These are phyloP conservation scores for Myrmaecium sp. DNA, from an alignment of 2,329 filamentous ascomycete species.

Conservation along the genomic window DNA sequence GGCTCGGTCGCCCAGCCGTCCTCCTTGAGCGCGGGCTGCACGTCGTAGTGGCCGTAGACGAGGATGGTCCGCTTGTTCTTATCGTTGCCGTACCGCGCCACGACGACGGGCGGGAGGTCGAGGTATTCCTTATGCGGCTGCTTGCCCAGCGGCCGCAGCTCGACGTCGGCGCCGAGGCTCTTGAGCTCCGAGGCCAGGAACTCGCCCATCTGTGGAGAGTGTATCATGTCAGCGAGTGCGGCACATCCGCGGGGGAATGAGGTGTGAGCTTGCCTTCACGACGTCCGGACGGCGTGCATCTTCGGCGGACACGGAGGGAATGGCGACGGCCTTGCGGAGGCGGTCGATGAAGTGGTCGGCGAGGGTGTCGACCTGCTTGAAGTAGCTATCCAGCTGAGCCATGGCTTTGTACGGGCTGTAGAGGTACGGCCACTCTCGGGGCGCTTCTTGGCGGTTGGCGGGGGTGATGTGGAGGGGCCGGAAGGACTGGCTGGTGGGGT, in stretches of 20 bases:
- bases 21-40: conserved; percentile 82
- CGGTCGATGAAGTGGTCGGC: conserved; percentile 75
- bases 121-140: conserved; percentile 84
- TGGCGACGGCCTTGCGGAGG: conserved; percentile 80
- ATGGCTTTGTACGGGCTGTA: conserved; percentile 37
- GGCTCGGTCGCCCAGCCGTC: conserved; percentile 95
- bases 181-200: conserved; percentile 75
- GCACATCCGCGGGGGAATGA: background rate
- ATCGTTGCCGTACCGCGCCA: conserved; percentile 84
- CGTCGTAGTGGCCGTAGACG: conserved; percentile 97
- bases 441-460: background rate
- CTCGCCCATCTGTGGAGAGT: conserved; percentile 62
- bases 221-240: conserved; percentile 4
- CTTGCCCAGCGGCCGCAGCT: conserved; percentile 74
- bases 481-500: too few relatives aligned
- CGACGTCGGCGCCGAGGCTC: conserved; percentile 67
- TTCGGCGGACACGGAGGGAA: conserved; percentile 88
- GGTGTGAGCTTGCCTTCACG: conserved; percentile 41
- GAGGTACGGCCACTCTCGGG: conserved; percentile 28
- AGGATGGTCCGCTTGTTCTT: conserved; percentile 87
- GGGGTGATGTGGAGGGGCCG: background rate
- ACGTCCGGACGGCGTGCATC: conserved; percentile 81
- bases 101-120: conserved; percentile 79
- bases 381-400: conserved; percentile 82
- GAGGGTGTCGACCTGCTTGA: conserved; percentile 74